phyloP scores from a whole-genome alignment of 1,139 yeast species.

The Taphrina flavorubra region DNA sequence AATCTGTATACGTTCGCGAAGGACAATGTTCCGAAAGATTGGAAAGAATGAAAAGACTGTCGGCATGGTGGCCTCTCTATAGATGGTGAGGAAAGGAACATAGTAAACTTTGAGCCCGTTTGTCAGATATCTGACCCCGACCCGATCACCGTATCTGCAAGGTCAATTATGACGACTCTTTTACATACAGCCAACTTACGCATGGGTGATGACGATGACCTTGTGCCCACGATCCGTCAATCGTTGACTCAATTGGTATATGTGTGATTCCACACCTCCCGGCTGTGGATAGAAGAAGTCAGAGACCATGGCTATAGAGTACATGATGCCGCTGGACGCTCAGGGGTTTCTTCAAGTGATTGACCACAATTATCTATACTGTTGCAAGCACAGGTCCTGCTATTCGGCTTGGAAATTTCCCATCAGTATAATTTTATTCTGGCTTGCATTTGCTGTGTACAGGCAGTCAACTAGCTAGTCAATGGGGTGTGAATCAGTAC shows the following conservation, averaged over 20 bases:
- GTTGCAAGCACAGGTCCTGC: too few relatives aligned
- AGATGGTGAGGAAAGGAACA: conserved; percentile 66
- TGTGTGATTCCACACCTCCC: conserved; percentile 97
- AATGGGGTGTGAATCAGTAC: too few relatives aligned
- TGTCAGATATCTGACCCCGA: conserved; percentile 79
- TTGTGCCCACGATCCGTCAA: conserved; percentile 85
- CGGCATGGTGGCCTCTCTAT: conserved; percentile 82
- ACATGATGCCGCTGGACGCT: conserved; percentile 1
- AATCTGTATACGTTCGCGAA: conserved; percentile 83
- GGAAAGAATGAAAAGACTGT: conserved; percentile 90
- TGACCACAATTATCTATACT: too few relatives aligned
- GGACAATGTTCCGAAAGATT: conserved; percentile 76
- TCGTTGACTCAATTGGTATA: conserved; percentile 77
- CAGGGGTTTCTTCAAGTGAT: too few relatives aligned
- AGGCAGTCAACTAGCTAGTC: too few relatives aligned
- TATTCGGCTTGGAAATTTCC: too few relatives aligned
- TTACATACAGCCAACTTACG: conserved; percentile 7
- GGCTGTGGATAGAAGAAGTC: conserved; percentile 98
- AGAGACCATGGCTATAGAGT: conserved; percentile 68
- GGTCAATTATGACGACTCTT: not conserved
- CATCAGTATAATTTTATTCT: too few relatives aligned
- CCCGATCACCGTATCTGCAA: conserved; percentile 74
- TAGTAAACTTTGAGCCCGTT: conserved; percentile 94
- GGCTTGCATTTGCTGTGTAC: too few relatives aligned
- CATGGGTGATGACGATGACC: conserved; percentile 75